Conservation (phyloP, 148 eudicot genomes). For the Diospyros kaki region DNA sequence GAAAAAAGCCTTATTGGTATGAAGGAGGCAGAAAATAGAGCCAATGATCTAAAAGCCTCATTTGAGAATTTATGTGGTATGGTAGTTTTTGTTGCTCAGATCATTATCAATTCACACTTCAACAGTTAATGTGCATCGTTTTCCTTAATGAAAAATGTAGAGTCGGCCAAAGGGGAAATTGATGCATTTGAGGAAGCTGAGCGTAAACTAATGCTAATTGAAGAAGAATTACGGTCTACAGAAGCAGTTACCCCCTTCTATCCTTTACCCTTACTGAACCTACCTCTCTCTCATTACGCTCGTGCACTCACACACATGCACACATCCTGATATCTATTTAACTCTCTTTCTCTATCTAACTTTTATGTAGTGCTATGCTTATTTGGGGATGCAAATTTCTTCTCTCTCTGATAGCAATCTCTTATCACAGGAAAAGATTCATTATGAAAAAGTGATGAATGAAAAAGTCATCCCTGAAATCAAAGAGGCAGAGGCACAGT, state of each 20-base stretch:
- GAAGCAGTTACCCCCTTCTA: slow-evolving; percentile 38
- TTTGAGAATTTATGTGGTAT: slow-evolving; percentile 67
- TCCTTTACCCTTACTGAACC: neutral
- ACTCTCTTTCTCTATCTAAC: slow-evolving; percentile 1
- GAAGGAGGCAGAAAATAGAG: slow-evolving; percentile 50
- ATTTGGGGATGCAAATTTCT: slow-evolving; percentile 5
- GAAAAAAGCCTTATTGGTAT: slow-evolving; percentile 34
- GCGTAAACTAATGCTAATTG: slow-evolving; percentile 44
- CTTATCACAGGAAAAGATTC: slow-evolving; percentile 47
- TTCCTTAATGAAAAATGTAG: slow-evolving; percentile 31
- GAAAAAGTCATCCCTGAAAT: slow-evolving; percentile 50
- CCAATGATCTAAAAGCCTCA: slow-evolving; percentile 41
- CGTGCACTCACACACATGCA: no score
- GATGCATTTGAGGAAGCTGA: slow-evolving; percentile 60
- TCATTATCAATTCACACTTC: neutral
- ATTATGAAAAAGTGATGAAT: slow-evolving; percentile 49
- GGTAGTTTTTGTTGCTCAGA: slow-evolving; percentile 7
- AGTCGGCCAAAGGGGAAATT: slow-evolving; percentile 67
- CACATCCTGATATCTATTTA: neutral
- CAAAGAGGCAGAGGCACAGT: slow-evolving; percentile 48
- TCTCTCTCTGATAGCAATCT: slow-evolving; percentile 12
- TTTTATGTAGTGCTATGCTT: slow-evolving; percentile 1
- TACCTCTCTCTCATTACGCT: neutral
- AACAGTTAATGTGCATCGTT: slow-evolving; percentile 6
- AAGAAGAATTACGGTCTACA: slow-evolving; percentile 39